These are phyloP conservation scores for Lactarius deliciosus DNA, from an alignment of 768 basidiomycete genomes.

Conservation along the genomic window DNA sequence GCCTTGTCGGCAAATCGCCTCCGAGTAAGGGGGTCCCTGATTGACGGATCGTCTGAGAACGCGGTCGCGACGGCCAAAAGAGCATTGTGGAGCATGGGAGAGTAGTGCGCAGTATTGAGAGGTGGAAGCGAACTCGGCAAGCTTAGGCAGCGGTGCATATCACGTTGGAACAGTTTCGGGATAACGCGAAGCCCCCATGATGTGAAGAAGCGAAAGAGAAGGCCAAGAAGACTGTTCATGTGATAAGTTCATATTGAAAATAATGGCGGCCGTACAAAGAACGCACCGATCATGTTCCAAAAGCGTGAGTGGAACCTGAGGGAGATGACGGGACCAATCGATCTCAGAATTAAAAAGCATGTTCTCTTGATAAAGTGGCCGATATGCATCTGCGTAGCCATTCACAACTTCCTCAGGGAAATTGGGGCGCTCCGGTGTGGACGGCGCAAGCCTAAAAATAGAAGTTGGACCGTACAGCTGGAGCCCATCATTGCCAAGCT, in stretches of 20 bases:
- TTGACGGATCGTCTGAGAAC: slow-evolving; percentile 40
- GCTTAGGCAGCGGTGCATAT: slow-evolving; percentile 42
- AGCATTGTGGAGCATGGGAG: slow-evolving; percentile 71
- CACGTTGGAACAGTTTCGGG: slow-evolving; percentile 42
- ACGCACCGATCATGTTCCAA: slow-evolving; percentile 35
- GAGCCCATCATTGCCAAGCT: slow-evolving; percentile 34
- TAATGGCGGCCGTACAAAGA: neutral
- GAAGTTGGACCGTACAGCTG: slow-evolving; percentile 37
- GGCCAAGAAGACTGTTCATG: slow-evolving; percentile 37
- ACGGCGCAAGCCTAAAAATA: slow-evolving; percentile 36
- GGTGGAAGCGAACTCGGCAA: slow-evolving; percentile 31
- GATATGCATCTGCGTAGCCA: slow-evolving; percentile 12
- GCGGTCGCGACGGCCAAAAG: slow-evolving; percentile 48
- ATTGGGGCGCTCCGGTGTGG: slow-evolving; percentile 13
- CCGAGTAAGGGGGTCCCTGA: slow-evolving; percentile 36
- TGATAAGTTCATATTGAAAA: neutral
- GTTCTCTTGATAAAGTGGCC: slow-evolving; percentile 9
- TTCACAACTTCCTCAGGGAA: slow-evolving; percentile 13
- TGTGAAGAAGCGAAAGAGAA: slow-evolving; percentile 43
- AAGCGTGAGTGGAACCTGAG: slow-evolving; percentile 34
- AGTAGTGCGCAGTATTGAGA: slow-evolving; percentile 58
- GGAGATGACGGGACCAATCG: slow-evolving; percentile 37
- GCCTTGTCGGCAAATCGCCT: slow-evolving; percentile 40
- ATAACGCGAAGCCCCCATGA: slow-evolving; percentile 43
- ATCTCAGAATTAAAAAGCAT: slow-evolving; percentile 25